Percentiles rank a stretch among this genome's conserved stretches.
These are phyloP conservation scores for Hypoxylon rubiginosum DNA, from an alignment of 2,329 filamentous ascomycete genomes.

Conservation along the genomic window DNA sequence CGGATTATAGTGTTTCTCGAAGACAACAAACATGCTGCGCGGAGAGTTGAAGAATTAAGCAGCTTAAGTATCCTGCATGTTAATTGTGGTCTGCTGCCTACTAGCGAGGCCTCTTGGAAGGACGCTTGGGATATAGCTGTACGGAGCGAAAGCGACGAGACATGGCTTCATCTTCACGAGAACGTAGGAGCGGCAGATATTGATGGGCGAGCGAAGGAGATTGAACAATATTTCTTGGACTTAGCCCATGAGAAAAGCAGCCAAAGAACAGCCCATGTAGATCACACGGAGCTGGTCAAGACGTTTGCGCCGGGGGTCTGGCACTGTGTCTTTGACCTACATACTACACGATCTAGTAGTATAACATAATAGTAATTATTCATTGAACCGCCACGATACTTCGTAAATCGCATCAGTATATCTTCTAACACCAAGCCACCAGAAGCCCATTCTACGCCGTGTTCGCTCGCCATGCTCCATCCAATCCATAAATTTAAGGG, in stretches of 20 bases:
- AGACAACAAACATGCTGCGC: slow-evolving; percentile 70
- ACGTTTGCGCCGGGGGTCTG: slow-evolving; percentile 77
- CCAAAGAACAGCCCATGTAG: slow-evolving; percentile 54
- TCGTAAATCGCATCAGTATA: slow-evolving; percentile 33
- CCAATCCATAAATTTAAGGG: slow-evolving; percentile 25
- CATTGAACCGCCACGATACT: slow-evolving; percentile 18
- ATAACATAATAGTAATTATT: slow-evolving; percentile 37
- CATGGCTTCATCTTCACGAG: slow-evolving; percentile 76
- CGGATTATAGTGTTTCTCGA: slow-evolving; percentile 77
- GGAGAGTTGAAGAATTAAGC: slow-evolving; percentile 57
- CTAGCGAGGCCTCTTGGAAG: slow-evolving; percentile 67
- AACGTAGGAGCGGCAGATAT: slow-evolving; percentile 71
- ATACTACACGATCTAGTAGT: slow-evolving; percentile 55
- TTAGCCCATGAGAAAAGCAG: slow-evolving; percentile 48
- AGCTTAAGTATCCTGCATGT: slow-evolving; percentile 66
- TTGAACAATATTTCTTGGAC: slow-evolving; percentile 62
- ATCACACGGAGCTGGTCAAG: slow-evolving; percentile 75
- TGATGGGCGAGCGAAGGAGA: slow-evolving; percentile 59
- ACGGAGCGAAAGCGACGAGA: slow-evolving; percentile 48
- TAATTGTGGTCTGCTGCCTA: slow-evolving; percentile 74
- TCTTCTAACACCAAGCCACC: slow-evolving; percentile 16
- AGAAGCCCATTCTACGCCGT: slow-evolving; percentile 10
- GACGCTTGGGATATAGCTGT: slow-evolving; percentile 62
- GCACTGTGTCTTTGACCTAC: slow-evolving; percentile 78
- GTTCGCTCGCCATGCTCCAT: slow-evolving; percentile 23